phyloP scores from a whole-genome alignment of 164 flowering plant genomes.

The Dillenia suffruticosa region DNA sequence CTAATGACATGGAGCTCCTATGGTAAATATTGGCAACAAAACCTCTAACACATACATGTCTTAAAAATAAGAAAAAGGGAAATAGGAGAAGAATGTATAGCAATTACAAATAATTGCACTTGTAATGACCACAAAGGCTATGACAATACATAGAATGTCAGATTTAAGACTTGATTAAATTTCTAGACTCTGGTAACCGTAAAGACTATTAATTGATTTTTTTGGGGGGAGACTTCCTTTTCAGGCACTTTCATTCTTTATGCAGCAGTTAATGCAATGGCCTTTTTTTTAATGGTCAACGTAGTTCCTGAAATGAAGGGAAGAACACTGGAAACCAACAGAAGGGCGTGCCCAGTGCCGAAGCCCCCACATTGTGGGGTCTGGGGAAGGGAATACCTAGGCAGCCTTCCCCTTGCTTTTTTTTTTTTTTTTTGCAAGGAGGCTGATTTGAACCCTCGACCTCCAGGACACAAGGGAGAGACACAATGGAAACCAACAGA shows the following conservation, averaged over 20 bases:
- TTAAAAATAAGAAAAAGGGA: too few relatives aligned
- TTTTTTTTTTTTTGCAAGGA: too few relatives aligned
- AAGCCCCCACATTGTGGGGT: too few relatives aligned
- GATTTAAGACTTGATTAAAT: neutral
- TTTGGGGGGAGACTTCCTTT: neutral
- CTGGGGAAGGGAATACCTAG: too few relatives aligned
- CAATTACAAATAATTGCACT: too few relatives aligned
- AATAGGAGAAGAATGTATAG: too few relatives aligned
- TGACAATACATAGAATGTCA: neutral
- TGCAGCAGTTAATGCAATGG: conserved; percentile 36
- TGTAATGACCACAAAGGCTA: neutral
- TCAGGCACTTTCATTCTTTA: conserved; percentile 25
- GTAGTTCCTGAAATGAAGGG: conserved; percentile 95
- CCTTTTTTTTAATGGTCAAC: conserved; percentile 51
- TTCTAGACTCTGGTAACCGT: neutral
- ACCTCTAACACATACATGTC: too few relatives aligned
- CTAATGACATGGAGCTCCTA: conserved; percentile 83
- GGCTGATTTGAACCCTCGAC: too few relatives aligned
- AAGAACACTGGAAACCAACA: conserved; percentile 75
- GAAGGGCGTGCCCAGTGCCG: too few relatives aligned
- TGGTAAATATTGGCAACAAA: conserved; percentile 32
- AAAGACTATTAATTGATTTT: neutral
- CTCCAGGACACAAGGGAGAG: too few relatives aligned
- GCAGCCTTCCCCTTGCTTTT: too few relatives aligned
- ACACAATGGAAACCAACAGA: too few relatives aligned